Evolutionary conservation across 495 filamentous ascomycete genomes (phyloP).

Genomic region (Cenococcum geophilum): DNA sequence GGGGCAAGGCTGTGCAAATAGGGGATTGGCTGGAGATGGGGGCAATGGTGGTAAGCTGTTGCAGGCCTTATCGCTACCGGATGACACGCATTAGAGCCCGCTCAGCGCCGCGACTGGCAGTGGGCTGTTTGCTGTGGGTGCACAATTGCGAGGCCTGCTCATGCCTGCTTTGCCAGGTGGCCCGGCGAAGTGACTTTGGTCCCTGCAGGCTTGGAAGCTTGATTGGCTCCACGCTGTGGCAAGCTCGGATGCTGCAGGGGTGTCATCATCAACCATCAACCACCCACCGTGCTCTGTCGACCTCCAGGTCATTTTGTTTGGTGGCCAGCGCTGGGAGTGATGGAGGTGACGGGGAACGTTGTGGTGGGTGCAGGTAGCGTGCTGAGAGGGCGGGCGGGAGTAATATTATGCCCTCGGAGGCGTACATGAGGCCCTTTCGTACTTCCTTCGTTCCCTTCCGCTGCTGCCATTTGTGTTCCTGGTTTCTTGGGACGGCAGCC

Average conservation of each 20-base stretch:
- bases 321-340: background rate
- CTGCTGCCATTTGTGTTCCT: background rate
- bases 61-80: constrained; percentile 6
- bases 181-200: background rate
- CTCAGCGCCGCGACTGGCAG: constrained; percentile 1
- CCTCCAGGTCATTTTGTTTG: background rate
- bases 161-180: background rate
- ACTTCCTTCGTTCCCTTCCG: background rate
- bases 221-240: background rate
- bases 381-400: background rate
- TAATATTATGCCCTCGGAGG: background rate
- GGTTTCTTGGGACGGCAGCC: background rate
- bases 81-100: constrained; percentile 8
- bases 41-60: background rate
- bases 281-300: background rate
- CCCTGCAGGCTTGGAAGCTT: background rate
- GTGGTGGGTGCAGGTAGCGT: background rate
- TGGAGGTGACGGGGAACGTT: background rate
- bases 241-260: background rate
- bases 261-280: background rate
- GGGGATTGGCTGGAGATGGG: background rate
- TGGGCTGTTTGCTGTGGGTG: background rate
- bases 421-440: background rate
- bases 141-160: background rate
- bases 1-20: background rate